Evolutionary conservation across 2,329 filamentous ascomycete genomes (phyloP).

Genomic region (Neocatenulostroma microsporum): DNA sequence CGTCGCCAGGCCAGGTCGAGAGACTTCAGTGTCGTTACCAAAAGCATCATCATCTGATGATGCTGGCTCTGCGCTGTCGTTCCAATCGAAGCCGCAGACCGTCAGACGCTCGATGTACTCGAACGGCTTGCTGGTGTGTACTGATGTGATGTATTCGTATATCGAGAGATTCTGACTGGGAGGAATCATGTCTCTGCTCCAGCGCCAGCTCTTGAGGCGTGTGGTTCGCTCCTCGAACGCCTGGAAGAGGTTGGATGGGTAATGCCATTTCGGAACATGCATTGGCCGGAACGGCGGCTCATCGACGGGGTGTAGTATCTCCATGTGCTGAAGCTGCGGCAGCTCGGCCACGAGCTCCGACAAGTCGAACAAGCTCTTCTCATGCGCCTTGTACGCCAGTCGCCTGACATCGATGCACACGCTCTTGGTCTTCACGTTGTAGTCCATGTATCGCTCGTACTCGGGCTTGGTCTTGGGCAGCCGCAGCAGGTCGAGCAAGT

Average conservation of each 20-base stretch:
- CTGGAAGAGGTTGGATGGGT: constrained; percentile 58
- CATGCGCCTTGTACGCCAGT: constrained; percentile 47
- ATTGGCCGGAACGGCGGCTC: constrained; percentile 57
- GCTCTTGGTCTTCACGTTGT: constrained; percentile 61
- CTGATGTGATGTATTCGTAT: constrained; percentile 26
- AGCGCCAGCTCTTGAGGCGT: constrained; percentile 46
- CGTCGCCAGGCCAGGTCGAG: constrained; percentile 30
- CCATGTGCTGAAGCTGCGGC: constrained; percentile 54
- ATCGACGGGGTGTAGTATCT: constrained; percentile 65
- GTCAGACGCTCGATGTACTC: constrained; percentile 47
- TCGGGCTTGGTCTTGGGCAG: constrained; percentile 18
- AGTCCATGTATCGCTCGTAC: constrained; percentile 43
- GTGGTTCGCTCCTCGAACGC: constrained; percentile 48
- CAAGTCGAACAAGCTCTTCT: constrained; percentile 50
- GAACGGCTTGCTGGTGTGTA: constrained; percentile 42
- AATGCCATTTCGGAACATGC: constrained; percentile 55
- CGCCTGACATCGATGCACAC: constrained; percentile 61
- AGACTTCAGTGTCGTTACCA: constrained; percentile 29
- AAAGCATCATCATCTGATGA: constrained; percentile 17
- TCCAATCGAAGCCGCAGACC: constrained; percentile 41
- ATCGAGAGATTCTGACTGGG: constrained; percentile 19
- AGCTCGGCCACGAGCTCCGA: constrained; percentile 54
- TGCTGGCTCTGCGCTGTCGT: constrained; percentile 19
- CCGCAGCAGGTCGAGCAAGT: constrained; percentile 24
- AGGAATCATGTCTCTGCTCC: constrained; percentile 38